Evolutionary conservation across 179 eudicot genomes (phyloP), one percentile per base, ranked within the genome.

Genomic region (Beta macrorhiza): DNA sequence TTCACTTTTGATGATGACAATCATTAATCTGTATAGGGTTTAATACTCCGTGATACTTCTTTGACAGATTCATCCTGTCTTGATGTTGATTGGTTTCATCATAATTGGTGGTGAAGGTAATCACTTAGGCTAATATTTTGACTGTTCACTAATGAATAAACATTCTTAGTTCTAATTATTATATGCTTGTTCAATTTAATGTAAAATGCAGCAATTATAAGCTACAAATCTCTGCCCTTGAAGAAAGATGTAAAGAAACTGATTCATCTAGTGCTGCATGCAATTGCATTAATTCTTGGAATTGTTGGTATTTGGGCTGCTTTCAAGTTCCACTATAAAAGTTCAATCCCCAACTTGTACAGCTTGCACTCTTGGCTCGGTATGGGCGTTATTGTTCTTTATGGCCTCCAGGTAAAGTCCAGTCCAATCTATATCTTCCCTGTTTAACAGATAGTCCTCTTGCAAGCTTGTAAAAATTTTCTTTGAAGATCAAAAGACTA

Each of bases 321-420:
- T 59, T 96, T 96, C 89, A 96, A 94, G 88, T 86, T 63, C 86
- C 99, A 96, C 75, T 94, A 96, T 25, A 98, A 96, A 83, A 88
- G 91, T 64, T 75, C 84, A 55, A 89, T 96, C 82, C 89, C 82
- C 78, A 95, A 95, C 88, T 83, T 95, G 51, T 95, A 95, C 90
- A 95, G 99, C 76, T 87, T 93, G 72, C 99, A 94, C 81, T 96
- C 99, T 19, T 96, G 99, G 99, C 69, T 96, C 45, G 99, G 99
- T 0, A 89, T 96, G 47, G 97, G 95, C 71, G 80, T 91, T 47
- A 94, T 96, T 55, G n/a, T 49, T 64, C 96, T 96, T 75, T 96
- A 96, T 69, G 97, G 89, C 64, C 83, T 95, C 83, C 98, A 95
- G 97, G 98, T 95, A 89, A 52, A 53, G 32, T 63, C 59, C 29